Evolutionary conservation across 768 basidiomycete species (phyloP).

Genomic region (Amanita polypyramis): DNA sequence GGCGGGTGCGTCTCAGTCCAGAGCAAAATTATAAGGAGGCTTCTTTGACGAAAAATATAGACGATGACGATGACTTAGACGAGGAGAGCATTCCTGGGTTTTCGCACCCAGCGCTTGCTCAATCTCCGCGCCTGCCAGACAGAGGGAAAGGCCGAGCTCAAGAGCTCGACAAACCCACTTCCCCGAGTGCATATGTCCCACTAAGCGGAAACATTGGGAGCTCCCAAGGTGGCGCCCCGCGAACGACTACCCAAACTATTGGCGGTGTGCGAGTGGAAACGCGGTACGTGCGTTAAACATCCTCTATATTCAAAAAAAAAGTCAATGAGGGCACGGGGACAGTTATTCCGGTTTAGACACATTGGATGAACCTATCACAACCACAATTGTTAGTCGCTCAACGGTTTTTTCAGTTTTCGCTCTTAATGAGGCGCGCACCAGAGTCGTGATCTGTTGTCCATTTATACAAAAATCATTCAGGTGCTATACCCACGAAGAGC

Average conservation of each 20-base stretch:
- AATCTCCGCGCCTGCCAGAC: constrained; percentile 30
- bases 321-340: not conserved
- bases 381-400: constrained; percentile 63
- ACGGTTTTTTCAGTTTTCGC: not conserved
- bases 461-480: constrained; percentile 88
- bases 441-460: constrained; percentile 84
- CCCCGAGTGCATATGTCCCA: constrained; percentile 29
- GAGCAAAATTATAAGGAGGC: not conserved
- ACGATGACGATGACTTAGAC: constrained; percentile 77
- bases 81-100: constrained; percentile 77
- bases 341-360: constrained; percentile 83
- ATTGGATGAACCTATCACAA: constrained; percentile 83
- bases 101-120: constrained; percentile 45
- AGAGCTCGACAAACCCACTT: constrained; percentile 41
- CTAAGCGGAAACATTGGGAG: constrained; percentile 70
- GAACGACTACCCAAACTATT: constrained; percentile 49
- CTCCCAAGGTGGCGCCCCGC: constrained; percentile 26
- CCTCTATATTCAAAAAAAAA: not conserved
- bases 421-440: constrained; percentile 20
- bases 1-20: constrained; percentile 39
- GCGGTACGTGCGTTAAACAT: constrained; percentile 38
- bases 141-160: constrained; percentile 68
- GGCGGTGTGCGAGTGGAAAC: constrained; percentile 89
- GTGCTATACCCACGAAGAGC: constrained; percentile 82
- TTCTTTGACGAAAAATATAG: constrained; percentile 17